These are phyloP conservation scores for Zygosaccharomyces pseudorouxii DNA, from an alignment of 805 yeast species.

Conservation along the genomic window DNA sequence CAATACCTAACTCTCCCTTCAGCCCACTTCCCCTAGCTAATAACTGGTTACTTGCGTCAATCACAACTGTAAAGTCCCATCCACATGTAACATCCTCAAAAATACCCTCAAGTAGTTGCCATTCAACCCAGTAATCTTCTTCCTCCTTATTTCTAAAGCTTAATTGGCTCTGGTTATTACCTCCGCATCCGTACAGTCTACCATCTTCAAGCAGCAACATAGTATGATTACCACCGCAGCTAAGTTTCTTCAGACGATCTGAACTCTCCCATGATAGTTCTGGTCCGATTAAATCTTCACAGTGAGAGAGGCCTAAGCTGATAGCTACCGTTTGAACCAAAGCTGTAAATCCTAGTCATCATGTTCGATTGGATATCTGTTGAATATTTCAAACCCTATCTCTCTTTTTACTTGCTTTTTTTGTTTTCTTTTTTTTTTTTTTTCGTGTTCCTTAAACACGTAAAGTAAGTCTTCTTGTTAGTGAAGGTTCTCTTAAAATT, in stretches of 20 bases:
- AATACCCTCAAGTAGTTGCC: slow-evolving; percentile 6
- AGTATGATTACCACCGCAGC: slow-evolving; percentile 88
- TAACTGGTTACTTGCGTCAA: slow-evolving; percentile 39
- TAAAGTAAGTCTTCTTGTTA: background rate
- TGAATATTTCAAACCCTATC: background rate
- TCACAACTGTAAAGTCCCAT: slow-evolving; percentile 68
- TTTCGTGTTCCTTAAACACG: slow-evolving; percentile 9
- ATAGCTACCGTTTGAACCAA: slow-evolving; percentile 81
- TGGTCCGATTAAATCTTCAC: slow-evolving; percentile 44
- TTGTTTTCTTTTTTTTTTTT: background rate
- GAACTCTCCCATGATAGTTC: slow-evolving; percentile 18
- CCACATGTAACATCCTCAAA: slow-evolving; percentile 54
- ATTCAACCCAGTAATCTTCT: slow-evolving; percentile 27
- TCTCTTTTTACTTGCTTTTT: background rate
- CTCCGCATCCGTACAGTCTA: slow-evolving; percentile 54
- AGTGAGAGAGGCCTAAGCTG: slow-evolving; percentile 63
- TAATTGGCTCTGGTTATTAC: slow-evolving; percentile 50
- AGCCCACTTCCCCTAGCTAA: slow-evolving; percentile 58
- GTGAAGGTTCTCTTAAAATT: background rate
- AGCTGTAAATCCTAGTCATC: slow-evolving; percentile 36
- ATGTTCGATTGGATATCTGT: background rate
- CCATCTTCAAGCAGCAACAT: slow-evolving; percentile 54
- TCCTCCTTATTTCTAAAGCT: slow-evolving; percentile 32
- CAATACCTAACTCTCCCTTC: slow-evolving; percentile 72
- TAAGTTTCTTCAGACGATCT: slow-evolving; percentile 41